These are phyloP conservation scores for Coemansia guatemalensis DNA, from an alignment of 192 early-diverging fungal species.

Conservation along the genomic window DNA sequence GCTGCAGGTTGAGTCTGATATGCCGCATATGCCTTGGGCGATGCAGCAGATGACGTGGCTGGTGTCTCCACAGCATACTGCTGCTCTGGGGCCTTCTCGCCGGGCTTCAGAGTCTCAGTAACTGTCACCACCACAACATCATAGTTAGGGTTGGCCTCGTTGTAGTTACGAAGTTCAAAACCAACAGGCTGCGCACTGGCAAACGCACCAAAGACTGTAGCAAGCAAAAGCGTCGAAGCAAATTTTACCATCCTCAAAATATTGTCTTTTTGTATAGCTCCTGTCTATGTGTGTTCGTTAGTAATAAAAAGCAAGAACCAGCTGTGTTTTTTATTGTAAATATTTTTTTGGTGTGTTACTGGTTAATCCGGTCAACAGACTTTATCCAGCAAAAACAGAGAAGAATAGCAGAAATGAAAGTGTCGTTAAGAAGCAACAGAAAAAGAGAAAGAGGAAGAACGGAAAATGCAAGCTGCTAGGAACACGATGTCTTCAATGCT, in stretches of 20 bases:
- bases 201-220: slow-evolving; percentile 29
- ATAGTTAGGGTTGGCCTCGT: slow-evolving; percentile 8
- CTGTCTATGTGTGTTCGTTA: neutral
- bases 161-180: slow-evolving; percentile 12
- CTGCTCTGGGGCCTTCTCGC: neutral
- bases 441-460: neutral
- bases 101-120: slow-evolving; percentile 12
- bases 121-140: slow-evolving; percentile 27
- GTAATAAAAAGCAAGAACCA: neutral
- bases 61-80: neutral
- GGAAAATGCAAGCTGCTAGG: neutral
- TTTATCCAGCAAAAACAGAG: slow-evolving; percentile 6
- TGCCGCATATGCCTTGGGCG: neutral
- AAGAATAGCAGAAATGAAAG: slow-evolving; percentile 1
- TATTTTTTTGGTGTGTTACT: neutral
- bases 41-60: neutral
- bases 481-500: neutral
- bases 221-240: slow-evolving; percentile 25
- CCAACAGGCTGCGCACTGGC: slow-evolving; percentile 28
- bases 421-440: slow-evolving; percentile 15
- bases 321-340: slow-evolving; percentile 4
- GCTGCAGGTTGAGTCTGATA: slow-evolving; percentile 3
- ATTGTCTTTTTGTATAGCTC: neutral
- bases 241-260: slow-evolving; percentile 35
- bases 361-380: slow-evolving; percentile 39